Base-by-base conservation (phyloP, 768 basidiomycete species). In the Lactarius evosmus region DNA sequence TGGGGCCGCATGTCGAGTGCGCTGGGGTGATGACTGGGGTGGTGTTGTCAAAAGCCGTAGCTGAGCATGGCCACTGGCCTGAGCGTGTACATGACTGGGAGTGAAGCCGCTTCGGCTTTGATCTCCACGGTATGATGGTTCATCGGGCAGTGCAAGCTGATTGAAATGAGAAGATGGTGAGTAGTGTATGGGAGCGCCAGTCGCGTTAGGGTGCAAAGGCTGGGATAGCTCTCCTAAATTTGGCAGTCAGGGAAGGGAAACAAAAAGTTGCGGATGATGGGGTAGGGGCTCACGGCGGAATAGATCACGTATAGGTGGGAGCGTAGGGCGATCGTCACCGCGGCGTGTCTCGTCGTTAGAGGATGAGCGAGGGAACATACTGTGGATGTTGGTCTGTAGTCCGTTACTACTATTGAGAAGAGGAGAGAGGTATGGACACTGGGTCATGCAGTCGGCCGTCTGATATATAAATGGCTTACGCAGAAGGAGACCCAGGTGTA, bases 241-340 rank as follows among this genome's bases (percentile, higher is more conserved):
- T 32, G 5, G 52, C 16, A 17, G 38, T 66, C n/a, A 41, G 36
- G 4, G 30, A 34, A 16, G 53, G 14, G 46, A 33, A 6, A 27
- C 32, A 11, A 9, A 11, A 9, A 8, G 11, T 11, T 34, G 38
- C 22, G 29, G 36, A 62, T 11, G 46, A 25, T 12, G 22, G 30
- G 25, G 57, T 22, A 27, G 25, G 27, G 27, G 56, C 68, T 54
- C 34, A 69, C 68, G 61, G 2, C 68, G 61, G 50, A 69, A 69
- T 11, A 69, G 56, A 40, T 69, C 62, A 32, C 66, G 66, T 30
- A 69, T 69, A 7, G 66, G 66, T 19, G 68, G 68, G n/a, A 69
- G 66, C 30, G 68, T 69, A 36, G 68, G 68, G 32, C 68, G 66
- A 56, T 61, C 50, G 8, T 65, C 66, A 17, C 59, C 56, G 30